Evolutionary conservation across 1,284 basidiomycete genomes (phyloP), one percentile per base, ranked within the genome.

Genomic region (Tilletia caries): DNA sequence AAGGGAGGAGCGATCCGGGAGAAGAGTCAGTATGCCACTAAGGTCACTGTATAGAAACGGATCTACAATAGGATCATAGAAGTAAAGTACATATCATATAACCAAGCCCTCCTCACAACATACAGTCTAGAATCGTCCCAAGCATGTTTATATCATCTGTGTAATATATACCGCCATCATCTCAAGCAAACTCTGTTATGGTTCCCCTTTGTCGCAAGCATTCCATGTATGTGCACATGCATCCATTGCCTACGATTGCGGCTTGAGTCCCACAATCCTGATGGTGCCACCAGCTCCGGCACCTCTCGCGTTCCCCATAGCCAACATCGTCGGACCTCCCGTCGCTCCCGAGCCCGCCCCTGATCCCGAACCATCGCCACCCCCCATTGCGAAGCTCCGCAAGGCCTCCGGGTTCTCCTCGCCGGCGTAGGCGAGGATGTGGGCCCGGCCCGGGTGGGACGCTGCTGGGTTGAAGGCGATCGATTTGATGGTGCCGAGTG

Each of bases 1-100:
- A 62, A 73, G 41, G 73, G 73, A 1, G 34, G 62, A 2, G 50
- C 27, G 0, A 33, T 75, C 13, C 67, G 73, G 27, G 50, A 32
- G 20, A 64, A 64, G 65, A 62, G 58, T n/a, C 12, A 33, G 18
- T 71, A 65, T 43, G 68, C 68, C 37, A 64, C 68, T 29, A 60
- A 68, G 34, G 64, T 68, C 46, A 66, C 37, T 41, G 10, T 58
- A 23, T 71, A 67, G 65, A 69, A 41, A 10, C 37, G 37, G 37
- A 41, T n/a, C n/a, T n/a, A n/a, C n/a, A n/a, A n/a, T n/a, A n/a
- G n/a, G n/a, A n/a, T n/a, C n/a, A n/a, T n/a, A n/a, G n/a, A n/a
- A n/a, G n/a, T n/a, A n/a, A n/a, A n/a, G n/a, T n/a, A n/a, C n/a
- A n/a, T n/a, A n/a, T n/a, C n/a, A n/a, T n/a, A n/a, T n/a, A n/a